These are phyloP conservation scores for Cicer cuneatum DNA, from an alignment of 306 rosid genomes.

Conservation along the genomic window DNA sequence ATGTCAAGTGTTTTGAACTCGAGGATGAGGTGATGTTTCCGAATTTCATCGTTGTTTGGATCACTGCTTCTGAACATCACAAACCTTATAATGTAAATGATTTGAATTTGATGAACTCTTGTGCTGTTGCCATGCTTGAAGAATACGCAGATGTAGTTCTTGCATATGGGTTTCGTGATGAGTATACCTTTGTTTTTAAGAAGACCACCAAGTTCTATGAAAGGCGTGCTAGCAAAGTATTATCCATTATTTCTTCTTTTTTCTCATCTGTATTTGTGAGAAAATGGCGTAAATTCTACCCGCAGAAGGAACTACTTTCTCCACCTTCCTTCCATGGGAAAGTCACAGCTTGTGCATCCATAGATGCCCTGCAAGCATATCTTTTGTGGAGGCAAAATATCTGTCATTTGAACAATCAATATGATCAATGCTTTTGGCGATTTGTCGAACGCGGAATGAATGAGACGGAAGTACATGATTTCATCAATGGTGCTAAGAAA, in stretches of 20 bases:
- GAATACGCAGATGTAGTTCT: constrained; percentile 69
- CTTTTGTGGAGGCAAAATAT: constrained; percentile 82
- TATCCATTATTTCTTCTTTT: constrained; percentile 71
- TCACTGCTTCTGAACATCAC: constrained; percentile 58
- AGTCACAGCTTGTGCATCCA: constrained; percentile 65
- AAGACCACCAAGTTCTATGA: constrained; percentile 74
- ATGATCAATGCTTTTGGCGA: constrained; percentile 71
- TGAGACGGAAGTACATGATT: constrained; percentile 57
- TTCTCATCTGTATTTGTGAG: constrained; percentile 65
- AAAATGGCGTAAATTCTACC: constrained; percentile 73
- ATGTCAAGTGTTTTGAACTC: constrained; percentile 73
- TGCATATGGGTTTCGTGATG: constrained; percentile 77
- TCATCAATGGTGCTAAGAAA: constrained; percentile 63
- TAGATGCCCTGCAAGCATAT: constrained; percentile 75
- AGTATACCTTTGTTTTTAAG: constrained; percentile 77
- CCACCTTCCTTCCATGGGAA: constrained; percentile 71
- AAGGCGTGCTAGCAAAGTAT: constrained; percentile 80
- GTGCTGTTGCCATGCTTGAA: constrained; percentile 62
- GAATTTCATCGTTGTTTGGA: constrained; percentile 65
- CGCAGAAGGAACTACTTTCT: constrained; percentile 55
- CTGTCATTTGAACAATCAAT: constrained; percentile 68
- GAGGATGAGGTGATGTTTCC: constrained; percentile 81
- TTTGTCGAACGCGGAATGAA: constrained; percentile 68
- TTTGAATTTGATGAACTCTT: constrained; percentile 74
- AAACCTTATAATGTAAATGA: constrained; percentile 66